phyloP scores from a whole-genome alignment of 306 rosid species.

The Casuarina glauca region DNA sequence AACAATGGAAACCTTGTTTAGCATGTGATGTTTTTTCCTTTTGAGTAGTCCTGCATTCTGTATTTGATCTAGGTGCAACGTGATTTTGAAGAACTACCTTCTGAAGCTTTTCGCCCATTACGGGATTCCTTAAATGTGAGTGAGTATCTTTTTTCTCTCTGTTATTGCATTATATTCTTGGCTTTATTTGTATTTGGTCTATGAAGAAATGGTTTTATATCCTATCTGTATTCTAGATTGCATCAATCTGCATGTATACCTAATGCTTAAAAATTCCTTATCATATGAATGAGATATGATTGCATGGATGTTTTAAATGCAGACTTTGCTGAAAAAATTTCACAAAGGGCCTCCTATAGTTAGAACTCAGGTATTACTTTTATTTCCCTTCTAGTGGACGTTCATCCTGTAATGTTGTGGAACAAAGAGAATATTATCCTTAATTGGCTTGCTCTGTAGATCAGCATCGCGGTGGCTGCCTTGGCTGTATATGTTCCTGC shows the following conservation, averaged over 20 bases:
- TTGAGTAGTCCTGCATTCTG: conserved; percentile 32
- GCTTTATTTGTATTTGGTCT: neutral
- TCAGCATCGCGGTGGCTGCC: conserved; percentile 99
- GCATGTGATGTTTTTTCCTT: conserved; percentile 26
- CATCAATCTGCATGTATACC: conserved; percentile 15
- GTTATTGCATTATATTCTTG: neutral
- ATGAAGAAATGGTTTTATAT: neutral
- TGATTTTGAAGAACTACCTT: conserved; percentile 94
- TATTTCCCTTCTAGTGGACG: conserved; percentile 20
- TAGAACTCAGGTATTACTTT: conserved; percentile 81
- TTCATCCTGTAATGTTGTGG: conserved; percentile 9
- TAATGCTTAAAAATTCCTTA: conserved; percentile 11
- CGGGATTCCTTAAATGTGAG: conserved; percentile 98
- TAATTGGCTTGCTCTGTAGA: conserved; percentile 54
- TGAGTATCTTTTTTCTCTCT: conserved; percentile 31
- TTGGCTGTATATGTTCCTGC: conserved; percentile 98
- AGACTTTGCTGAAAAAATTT: conserved; percentile 85
- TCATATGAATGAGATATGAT: conserved; percentile 21
- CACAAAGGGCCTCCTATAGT: conserved; percentile 97
- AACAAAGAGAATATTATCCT: conserved; percentile 26
- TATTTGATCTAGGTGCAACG: conserved; percentile 70
- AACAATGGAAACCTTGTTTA: conserved; percentile 10
- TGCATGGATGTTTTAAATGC: conserved; percentile 47
- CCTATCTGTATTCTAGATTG: neutral
- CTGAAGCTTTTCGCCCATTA: conserved; percentile 88